These are phyloP conservation scores for Calocybe cyanea DNA, from an alignment of 768 basidiomycete species.

Conservation along the genomic window DNA sequence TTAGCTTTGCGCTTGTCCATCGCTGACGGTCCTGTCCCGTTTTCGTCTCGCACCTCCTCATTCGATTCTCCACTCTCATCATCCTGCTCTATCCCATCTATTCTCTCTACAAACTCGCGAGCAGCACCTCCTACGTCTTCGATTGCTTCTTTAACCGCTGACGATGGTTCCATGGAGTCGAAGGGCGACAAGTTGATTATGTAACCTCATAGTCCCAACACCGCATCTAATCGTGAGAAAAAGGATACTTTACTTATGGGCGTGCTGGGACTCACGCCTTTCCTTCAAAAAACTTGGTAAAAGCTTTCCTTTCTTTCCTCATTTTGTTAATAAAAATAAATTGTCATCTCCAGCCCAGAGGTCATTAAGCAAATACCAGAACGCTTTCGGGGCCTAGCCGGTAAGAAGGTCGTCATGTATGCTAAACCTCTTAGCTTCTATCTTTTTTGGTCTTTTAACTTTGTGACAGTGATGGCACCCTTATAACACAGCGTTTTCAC, in stretches of 20 bases:
- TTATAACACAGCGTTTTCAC: constrained; percentile 80
- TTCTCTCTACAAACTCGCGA: constrained; percentile 26
- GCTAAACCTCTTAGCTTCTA: constrained; percentile 20
- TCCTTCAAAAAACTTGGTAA: constrained; percentile 65
- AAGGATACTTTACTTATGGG: constrained; percentile 43
- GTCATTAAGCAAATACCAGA: constrained; percentile 61
- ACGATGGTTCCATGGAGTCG: too few relatives aligned
- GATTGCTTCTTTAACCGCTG: background rate
- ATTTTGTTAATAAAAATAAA: background rate
- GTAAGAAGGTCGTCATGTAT: constrained; percentile 75
- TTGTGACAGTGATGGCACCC: constrained; percentile 69
- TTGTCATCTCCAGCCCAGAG: constrained; percentile 51
- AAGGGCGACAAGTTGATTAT: too few relatives aligned
- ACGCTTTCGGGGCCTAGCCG: constrained; percentile 55
- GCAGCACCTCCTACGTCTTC: constrained; percentile 17
- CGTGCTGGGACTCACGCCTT: constrained; percentile 66
- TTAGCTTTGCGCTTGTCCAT: constrained; percentile 77
- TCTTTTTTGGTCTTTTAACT: constrained; percentile 5
- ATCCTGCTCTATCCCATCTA: constrained; percentile 22
- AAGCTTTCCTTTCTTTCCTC: background rate
- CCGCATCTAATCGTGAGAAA: background rate
- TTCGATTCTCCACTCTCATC: constrained; percentile 18
- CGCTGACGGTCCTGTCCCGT: constrained; percentile 25
- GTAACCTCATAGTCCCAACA: too few relatives aligned
- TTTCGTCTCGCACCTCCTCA: constrained; percentile 20